phyloP scores from a whole-genome alignment of 169 alveolate genomes.

The Hammondia hammondi region DNA sequence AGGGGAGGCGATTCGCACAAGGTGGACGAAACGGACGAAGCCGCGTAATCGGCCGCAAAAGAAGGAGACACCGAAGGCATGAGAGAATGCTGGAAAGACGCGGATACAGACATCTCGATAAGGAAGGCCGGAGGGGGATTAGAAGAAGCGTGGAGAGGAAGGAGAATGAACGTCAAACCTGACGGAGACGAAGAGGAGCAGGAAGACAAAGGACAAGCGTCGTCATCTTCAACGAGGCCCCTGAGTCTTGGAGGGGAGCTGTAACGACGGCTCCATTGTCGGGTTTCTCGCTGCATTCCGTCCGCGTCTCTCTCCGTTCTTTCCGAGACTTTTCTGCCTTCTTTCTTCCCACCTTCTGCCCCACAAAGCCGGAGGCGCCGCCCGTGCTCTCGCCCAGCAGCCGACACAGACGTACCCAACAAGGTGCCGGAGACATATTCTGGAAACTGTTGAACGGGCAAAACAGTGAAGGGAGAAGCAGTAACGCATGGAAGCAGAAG shows the following conservation, averaged over 20 bases:
- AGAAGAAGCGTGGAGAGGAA: background rate
- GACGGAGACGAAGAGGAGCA: no score
- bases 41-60: no score
- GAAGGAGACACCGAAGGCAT: background rate
- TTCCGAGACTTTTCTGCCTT: no score
- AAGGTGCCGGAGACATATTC: background rate
- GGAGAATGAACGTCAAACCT: background rate
- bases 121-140: background rate
- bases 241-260: no score
- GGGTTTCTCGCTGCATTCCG: background rate
- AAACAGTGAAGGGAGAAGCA: background rate
- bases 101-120: background rate
- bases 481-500: constrained; percentile 23
- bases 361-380: background rate
- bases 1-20: no score
- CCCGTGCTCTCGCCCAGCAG: background rate
- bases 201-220: no score
- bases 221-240: no score
- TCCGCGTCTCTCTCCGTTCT: background rate
- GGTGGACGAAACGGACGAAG: no score
- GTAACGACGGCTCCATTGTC: background rate
- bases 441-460: background rate
- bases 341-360: background rate
- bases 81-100: background rate
- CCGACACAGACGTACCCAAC: background rate